Conservation (phyloP, 1,284 basidiomycete genomes). For the Papiliotrema laurentii region DNA sequence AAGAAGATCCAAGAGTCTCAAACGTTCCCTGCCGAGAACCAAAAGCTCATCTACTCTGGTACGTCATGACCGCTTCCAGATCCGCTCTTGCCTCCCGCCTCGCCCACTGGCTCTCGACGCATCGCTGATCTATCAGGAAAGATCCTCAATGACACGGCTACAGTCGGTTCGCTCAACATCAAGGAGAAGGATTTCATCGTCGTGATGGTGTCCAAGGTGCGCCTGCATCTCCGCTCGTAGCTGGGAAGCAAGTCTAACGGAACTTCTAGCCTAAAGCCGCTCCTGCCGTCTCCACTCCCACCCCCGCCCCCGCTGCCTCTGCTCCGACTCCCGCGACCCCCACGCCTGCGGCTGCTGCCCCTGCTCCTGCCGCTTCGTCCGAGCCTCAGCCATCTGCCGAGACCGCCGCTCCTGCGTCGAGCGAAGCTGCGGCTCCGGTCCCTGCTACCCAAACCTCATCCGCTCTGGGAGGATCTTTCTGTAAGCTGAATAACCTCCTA, state of each 20-base stretch:
- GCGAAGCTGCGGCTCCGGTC: conserved; percentile 21
- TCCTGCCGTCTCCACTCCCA: conserved; percentile 45
- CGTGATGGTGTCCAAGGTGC: conserved; percentile 94
- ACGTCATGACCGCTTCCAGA: conserved; percentile 4
- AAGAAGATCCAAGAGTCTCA: conserved; percentile 74
- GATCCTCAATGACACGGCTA: conserved; percentile 84
- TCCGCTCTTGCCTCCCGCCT: not conserved
- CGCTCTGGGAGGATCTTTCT: conserved; percentile 22
- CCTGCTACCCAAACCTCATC: conserved; percentile 33
- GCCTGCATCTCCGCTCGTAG: conserved; percentile 14
- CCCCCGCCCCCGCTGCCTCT: conserved; percentile 47
- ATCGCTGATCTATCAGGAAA: conserved; percentile 60
- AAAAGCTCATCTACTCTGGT: conserved; percentile 98
- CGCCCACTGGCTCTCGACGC: not conserved
- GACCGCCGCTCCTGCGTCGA: conserved; percentile 36
- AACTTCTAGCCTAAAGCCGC: conserved; percentile 41
- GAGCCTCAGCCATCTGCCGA: conserved; percentile 38
- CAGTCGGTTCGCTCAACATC: conserved; percentile 81
- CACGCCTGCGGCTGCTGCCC: conserved; percentile 39
- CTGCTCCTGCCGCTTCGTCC: conserved; percentile 44
- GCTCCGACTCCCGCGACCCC: conserved; percentile 29
- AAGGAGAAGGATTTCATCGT: conserved; percentile 99
- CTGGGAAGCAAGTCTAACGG: not conserved
- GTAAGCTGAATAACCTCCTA: conserved; percentile 15
- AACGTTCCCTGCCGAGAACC: conserved; percentile 60